Evolutionary conservation across 768 basidiomycete genomes (phyloP).

Genomic region (Naganishia onofrii): DNA sequence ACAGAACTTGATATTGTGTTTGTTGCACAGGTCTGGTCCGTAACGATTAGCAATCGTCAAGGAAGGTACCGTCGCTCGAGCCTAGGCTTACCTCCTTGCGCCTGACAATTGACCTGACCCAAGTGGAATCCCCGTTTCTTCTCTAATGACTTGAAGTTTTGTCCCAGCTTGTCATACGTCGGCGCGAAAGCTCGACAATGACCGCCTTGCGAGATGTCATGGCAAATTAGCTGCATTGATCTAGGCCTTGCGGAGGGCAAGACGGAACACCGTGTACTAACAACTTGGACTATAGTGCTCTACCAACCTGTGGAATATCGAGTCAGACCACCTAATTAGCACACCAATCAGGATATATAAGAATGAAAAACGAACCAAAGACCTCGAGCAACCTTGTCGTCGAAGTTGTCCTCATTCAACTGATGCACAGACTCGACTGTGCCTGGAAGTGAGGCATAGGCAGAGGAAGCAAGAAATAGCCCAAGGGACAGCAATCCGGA

Average conservation of each 20-base stretch:
- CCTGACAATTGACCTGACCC: conserved; percentile 77
- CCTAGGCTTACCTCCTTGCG: conserved; percentile 66
- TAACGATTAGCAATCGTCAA: background rate
- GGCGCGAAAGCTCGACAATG: conserved; percentile 79
- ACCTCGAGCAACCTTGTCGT: conserved; percentile 40
- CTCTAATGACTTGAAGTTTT: conserved; percentile 55
- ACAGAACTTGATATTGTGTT: conserved; percentile 66
- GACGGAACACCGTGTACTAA: conserved; percentile 25
- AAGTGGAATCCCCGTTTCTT: conserved; percentile 60
- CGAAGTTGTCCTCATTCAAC: conserved; percentile 51
- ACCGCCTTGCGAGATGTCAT: conserved; percentile 41
- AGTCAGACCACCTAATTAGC: background rate
- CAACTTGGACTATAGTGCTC: conserved; percentile 89
- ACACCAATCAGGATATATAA: background rate
- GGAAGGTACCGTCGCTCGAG: background rate
- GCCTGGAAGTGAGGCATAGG: conserved; percentile 13
- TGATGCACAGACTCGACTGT: conserved; percentile 35
- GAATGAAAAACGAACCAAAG: conserved; percentile 46
- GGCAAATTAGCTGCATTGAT: background rate
- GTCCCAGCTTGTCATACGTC: conserved; percentile 69
- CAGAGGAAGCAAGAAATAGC: conserved; percentile 1
- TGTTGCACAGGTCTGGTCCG: conserved; percentile 69
- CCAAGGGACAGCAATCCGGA: background rate
- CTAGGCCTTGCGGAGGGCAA: background rate
- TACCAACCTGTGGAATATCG: conserved; percentile 58